Base-by-base conservation (phyloP, 129 eudicot genomes). In the Ambrosia trifida region DNA sequence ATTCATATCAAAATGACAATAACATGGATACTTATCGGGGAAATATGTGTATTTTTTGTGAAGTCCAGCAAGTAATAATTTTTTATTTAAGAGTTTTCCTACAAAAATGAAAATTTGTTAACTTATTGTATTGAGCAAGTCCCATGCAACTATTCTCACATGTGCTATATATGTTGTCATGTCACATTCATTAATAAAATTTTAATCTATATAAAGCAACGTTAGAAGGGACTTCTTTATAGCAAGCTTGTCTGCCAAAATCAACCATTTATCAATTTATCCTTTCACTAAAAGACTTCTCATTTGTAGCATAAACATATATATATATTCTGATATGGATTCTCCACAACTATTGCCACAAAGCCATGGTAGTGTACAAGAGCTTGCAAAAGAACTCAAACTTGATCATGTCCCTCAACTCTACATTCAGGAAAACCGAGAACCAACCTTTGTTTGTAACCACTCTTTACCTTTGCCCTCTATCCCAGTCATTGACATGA, bases 401-500 rank as follows among this genome's bases (percentile, higher is more conserved):
- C 8, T 57, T 5, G 60, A 51, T 0, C 28, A 24, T 0, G 79
- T 84, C 16, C 85, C 85, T 20, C 13, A 31, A 1, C 69, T 38
- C 7, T 84, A 63, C 33, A 50, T 77, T 59, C 81, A 75, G 19
- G 78, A 72, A 6, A 36, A 80, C 60, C 68, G 36, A 52, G 84
- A 81, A 31, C 83, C 86, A 17, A 69, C 73, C 46, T 38, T 73
- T 5, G 33, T 52, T 64, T 47, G 47, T 5, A 38, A 35, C 5
- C 31, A 19, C 57, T 63, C 80, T 30, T 70, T 66, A 3, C 30
- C 80, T 44, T 46, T 72, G 35, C 78, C 82, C 24, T 36, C 81
- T 14, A 75, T 86, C 53, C 92, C 92, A 11, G 61, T 84, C n/a
- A 44, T 86, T 17, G 92, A 86, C 76, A 30, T 86, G 79, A 66